Evolutionary conservation across 768 basidiomycete species (phyloP).

Genomic region (Hygrocybe coccinea): DNA sequence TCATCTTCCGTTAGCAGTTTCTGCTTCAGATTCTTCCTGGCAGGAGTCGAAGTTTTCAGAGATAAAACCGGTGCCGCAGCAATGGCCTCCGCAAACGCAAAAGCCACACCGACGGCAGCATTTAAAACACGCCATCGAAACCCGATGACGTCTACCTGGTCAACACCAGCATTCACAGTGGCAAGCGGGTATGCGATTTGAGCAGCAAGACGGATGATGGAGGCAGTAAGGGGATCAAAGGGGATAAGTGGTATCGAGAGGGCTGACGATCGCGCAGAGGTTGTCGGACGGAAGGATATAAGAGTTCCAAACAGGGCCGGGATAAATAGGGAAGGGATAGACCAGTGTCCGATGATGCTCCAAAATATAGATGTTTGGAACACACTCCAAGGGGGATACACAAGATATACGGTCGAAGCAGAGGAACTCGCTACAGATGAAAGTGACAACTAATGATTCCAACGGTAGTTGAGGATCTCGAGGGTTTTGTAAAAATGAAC

Average conservation of each 20-base stretch:
- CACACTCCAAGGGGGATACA: conserved; percentile 45
- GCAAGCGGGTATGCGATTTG: conserved; percentile 55
- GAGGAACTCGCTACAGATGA: conserved; percentile 8
- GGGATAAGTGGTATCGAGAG: conserved; percentile 6
- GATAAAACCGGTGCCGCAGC: conserved; percentile 40
- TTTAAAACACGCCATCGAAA: conserved; percentile 50
- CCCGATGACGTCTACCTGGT: conserved; percentile 52
- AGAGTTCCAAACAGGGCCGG: conserved; percentile 53
- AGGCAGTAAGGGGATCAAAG: conserved; percentile 60
- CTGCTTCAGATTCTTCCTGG: neutral
- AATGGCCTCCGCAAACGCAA: conserved; percentile 66
- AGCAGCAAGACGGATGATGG: conserved; percentile 59
- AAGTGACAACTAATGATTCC: conserved; percentile 28
- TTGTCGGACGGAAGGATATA: conserved; percentile 53
- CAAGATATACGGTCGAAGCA: conserved; percentile 27
- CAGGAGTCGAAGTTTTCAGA: conserved; percentile 23
- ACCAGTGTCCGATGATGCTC: conserved; percentile 57
- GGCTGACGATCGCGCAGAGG: conserved; percentile 7
- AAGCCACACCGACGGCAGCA: conserved; percentile 53
- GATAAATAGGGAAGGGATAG: conserved; percentile 54
- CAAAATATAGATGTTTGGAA: conserved; percentile 49
- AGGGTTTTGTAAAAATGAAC: neutral
- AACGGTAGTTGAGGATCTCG: neutral
- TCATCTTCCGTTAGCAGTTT: neutral
- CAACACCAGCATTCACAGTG: conserved; percentile 17